These are phyloP conservation scores for Avena sativa DNA, from an alignment of 176 grass and related monocot genomes.

Conservation along the genomic window DNA sequence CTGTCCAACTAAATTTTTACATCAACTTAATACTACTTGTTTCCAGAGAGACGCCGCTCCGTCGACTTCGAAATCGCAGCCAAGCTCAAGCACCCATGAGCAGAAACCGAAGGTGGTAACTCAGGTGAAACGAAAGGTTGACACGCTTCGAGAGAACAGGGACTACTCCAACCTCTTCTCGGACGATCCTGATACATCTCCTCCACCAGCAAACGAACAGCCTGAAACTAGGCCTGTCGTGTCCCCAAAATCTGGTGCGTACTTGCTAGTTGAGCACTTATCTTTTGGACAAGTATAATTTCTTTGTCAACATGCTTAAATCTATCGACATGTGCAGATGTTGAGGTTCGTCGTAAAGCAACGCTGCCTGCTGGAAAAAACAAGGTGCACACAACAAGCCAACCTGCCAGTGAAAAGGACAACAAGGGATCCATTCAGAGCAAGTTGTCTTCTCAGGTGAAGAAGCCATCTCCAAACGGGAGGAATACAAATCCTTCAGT, in stretches of 20 bases:
- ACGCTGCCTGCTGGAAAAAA: slow-evolving; percentile 24
- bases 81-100: slow-evolving; percentile 23
- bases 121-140: slow-evolving; percentile 71
- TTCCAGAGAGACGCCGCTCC: slow-evolving; percentile 46
- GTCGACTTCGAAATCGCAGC: slow-evolving; percentile 38
- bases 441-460: slow-evolving; percentile 26
- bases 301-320: neutral
- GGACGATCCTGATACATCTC: slow-evolving; percentile 59
- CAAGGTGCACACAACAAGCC: neutral
- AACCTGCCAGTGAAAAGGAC: slow-evolving; percentile 26
- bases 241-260: slow-evolving; percentile 58
- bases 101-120: slow-evolving; percentile 56
- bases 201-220: slow-evolving; percentile 33
- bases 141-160: slow-evolving; percentile 67
- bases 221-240: neutral
- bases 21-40: neutral
- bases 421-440: slow-evolving; percentile 20
- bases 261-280: slow-evolving; percentile 18
- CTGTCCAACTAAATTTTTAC: neutral
- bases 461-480: slow-evolving; percentile 15
- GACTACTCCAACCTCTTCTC: slow-evolving; percentile 85
- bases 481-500: slow-evolving; percentile 22
- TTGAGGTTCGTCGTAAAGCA: slow-evolving; percentile 32
- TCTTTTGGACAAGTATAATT: neutral
- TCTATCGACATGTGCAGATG: slow-evolving; percentile 4